Percentiles rank a stretch among this genome's conserved stretches.
phyloP scores from a whole-genome alignment of 805 yeast genomes.

The Ogataea wickerhamii region DNA sequence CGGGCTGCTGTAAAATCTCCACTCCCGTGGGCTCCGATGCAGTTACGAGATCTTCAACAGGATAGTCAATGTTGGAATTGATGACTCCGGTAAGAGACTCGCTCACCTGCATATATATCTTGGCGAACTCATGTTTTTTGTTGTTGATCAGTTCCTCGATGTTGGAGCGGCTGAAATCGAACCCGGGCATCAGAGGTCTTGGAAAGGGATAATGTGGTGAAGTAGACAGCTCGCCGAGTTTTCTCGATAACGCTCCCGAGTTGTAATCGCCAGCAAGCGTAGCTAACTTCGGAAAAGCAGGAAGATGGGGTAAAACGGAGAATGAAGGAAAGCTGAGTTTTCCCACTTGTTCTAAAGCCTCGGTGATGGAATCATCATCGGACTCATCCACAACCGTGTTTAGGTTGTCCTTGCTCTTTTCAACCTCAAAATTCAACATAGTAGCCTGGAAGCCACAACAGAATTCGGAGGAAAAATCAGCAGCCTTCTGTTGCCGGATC shows the following conservation, averaged over 20 bases:
- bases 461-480: too few relatives aligned
- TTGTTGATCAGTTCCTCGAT: slow-evolving; percentile 13
- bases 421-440: too few relatives aligned
- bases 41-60: slow-evolving; percentile 42
- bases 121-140: slow-evolving; percentile 18
- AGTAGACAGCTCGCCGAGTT: slow-evolving; percentile 22
- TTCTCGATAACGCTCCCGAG: too few relatives aligned
- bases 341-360: slow-evolving; percentile 53
- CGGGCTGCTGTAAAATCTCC: slow-evolving; percentile 14
- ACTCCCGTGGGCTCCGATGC: slow-evolving; percentile 18
- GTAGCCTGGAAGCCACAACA: too few relatives aligned
- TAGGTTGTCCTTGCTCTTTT: too few relatives aligned
- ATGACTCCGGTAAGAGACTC: slow-evolving; percentile 38
- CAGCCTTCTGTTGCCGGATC: too few relatives aligned
- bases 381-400: too few relatives aligned
- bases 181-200: slow-evolving; percentile 19
- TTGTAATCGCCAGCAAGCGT: slow-evolving; percentile 14
- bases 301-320: slow-evolving; percentile 29
- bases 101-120: slow-evolving; percentile 25
- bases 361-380: slow-evolving; percentile 38
- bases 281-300: slow-evolving; percentile 27
- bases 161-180: slow-evolving; percentile 24
- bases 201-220: slow-evolving; percentile 29
- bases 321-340: slow-evolving; percentile 29
- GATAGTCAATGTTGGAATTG: slow-evolving; percentile 45